phyloP scores from a whole-genome alignment of 441 rosid species.

The Bruguiera hainesii region DNA sequence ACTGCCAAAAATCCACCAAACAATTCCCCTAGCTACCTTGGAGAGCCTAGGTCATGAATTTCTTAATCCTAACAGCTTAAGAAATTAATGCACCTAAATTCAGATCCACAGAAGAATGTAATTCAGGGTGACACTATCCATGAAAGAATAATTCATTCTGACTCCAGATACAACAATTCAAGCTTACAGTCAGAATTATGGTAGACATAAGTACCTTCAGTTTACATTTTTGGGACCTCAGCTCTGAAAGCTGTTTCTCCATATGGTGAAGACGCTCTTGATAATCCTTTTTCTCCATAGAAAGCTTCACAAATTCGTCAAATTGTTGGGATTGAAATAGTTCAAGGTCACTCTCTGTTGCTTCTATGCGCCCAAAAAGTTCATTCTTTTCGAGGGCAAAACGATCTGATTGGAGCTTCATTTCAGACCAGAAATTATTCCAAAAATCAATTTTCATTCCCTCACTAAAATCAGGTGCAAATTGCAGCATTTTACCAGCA shows the following conservation, averaged over 20 bases:
- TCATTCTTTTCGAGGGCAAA: constrained; percentile 22
- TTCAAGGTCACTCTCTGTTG: no score
- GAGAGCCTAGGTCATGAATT: no score
- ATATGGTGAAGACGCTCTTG: constrained; percentile 75
- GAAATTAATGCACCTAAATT: no score
- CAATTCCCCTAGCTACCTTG: no score
- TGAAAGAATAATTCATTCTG: not conserved
- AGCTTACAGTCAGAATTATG: not conserved
- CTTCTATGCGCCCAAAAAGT: no score
- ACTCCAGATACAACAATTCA: not conserved
- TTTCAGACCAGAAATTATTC: constrained; percentile 51
- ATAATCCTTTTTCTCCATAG: constrained; percentile 58
- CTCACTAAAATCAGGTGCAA: constrained; percentile 5
- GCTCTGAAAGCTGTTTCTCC: constrained; percentile 52
- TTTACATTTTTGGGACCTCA: constrained; percentile 42
- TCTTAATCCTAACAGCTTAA: no score
- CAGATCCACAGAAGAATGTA: no score
- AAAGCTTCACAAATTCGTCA: no score
- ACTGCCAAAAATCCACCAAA: no score
- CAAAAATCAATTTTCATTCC: not conserved
- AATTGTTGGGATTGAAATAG: no score
- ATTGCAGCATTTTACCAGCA: not conserved
- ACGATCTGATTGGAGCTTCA: constrained; percentile 64
- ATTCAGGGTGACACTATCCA: not conserved
- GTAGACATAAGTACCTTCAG: constrained; percentile 48